Base-by-base conservation (phyloP, 1,284 basidiomycete species). In the Puccinia triticina region DNA sequence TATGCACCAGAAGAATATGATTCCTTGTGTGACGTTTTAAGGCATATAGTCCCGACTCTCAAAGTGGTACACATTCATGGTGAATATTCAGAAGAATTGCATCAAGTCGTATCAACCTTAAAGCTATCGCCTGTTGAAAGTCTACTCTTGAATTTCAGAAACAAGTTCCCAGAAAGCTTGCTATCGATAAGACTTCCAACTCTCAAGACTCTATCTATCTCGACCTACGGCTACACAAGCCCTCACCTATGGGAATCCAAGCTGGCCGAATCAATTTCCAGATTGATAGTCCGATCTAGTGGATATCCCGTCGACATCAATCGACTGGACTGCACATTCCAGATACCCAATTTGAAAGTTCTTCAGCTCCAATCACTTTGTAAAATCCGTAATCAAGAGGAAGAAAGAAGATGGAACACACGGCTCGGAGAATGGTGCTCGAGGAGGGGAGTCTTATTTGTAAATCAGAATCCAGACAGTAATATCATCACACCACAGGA, bases 351-450 rank as follows among this genome's bases (percentile, higher is more conserved):
- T 67, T 78, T 78, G 32, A 67, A 78, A 67, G 48, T 53, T 29
- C 66, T 69, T 37, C 29, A 78, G 34, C 76, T 50, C 32, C 76
- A 75, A 57, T 75, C 73, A 59, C 73, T 75, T n/a, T 75, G 73
- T 37, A 37, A 46, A 34, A 53, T 34, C 18, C 34, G 76, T 1
- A 29, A 78, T 50, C 43, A 78, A 69, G 43, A 78, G 55, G 64
- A 67, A 10, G 37, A 48, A 50, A 46, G 34, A 37, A 48, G 26
- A 18, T 66, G 64, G 64, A n/a, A 67, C 34, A 10, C 21, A 29
- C 43, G 46, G 66, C 37, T 78, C 12, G 4, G 40, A 32, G 64
- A 66, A n/a, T 78, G 76, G 76, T 78, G 76, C n/a, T 23, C 50
- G 26, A 53, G 29, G 26, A 67, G 48, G 29, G 61, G 48, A 23